Conservation (phyloP, 495 filamentous ascomycete species). For the Apodospora peruviana region DNA sequence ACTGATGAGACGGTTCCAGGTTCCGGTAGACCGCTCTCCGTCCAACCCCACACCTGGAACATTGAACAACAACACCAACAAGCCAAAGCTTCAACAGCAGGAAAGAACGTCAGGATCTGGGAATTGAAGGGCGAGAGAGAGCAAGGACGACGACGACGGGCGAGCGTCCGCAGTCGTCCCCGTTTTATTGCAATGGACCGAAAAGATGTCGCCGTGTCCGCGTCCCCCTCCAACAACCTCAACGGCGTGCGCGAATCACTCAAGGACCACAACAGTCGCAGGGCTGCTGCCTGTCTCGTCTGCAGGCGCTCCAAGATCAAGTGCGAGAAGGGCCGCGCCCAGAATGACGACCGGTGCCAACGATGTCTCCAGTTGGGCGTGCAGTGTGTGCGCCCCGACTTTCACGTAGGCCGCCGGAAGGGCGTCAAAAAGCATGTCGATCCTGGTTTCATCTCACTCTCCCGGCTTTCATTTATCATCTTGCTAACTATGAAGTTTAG, state of each 20-base stretch:
- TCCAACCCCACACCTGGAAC: no score
- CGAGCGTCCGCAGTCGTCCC: no score
- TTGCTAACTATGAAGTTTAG: constrained; percentile 28
- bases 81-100: no score
- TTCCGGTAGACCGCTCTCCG: no score
- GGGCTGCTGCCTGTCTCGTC: constrained; percentile 57
- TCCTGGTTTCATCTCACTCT: neutral
- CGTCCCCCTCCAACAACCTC: neutral
- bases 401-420: constrained; percentile 66
- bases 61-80: no score
- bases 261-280: constrained; percentile 22
- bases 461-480: neutral
- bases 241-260: constrained; percentile 14
- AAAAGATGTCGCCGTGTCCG: no score
- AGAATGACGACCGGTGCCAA: constrained; percentile 49
- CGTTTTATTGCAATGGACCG: no score
- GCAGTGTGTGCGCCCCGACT: constrained; percentile 61
- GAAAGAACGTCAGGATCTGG: no score
- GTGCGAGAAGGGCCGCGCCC: constrained; percentile 47
- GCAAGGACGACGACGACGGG: neutral
- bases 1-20: no score
- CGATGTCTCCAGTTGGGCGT: constrained; percentile 53
- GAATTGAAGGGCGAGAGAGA: no score
- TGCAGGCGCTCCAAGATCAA: constrained; percentile 65
- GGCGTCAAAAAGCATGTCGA: constrained; percentile 66